Percentiles rank a stretch among this genome's conserved stretches.
Conservation (phyloP, 306 rosid genomes). For the Amphicarpaea edgeworthii region DNA sequence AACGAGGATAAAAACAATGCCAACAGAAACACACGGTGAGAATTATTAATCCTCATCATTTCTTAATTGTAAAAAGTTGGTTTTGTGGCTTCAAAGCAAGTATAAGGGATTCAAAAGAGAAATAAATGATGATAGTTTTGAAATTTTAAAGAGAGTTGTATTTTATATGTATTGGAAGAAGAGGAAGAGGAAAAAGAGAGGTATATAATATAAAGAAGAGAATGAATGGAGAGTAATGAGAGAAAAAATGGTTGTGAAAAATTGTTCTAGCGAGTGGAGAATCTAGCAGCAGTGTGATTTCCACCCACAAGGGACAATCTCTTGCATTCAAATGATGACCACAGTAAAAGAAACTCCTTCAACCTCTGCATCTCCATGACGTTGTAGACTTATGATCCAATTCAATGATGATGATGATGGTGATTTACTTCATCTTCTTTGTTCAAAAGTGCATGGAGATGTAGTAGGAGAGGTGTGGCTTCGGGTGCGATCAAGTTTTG, state of each 20-base stretch:
- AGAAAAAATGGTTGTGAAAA: not conserved
- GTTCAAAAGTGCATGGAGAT: conserved; percentile 49
- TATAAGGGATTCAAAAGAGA: not conserved
- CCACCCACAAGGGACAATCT: conserved; percentile 81
- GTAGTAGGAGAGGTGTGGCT: conserved; percentile 37
- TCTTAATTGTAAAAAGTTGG: conserved; percentile 46
- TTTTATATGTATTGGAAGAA: not conserved
- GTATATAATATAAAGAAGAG: not conserved
- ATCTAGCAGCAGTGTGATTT: conserved; percentile 86
- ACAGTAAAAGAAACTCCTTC: conserved; percentile 63
- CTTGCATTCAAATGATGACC: conserved; percentile 52
- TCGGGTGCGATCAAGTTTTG: conserved; percentile 18
- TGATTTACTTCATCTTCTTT: conserved; percentile 25
- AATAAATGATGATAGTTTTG: not conserved
- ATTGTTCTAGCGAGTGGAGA: conserved; percentile 69
- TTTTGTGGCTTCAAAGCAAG: conserved; percentile 35
- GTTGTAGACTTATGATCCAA: conserved; percentile 31
- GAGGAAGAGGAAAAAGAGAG: not conserved
- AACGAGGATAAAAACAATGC: conserved; percentile 54
- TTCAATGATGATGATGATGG: conserved; percentile 47
- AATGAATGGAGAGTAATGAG: no score
- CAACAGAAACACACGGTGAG: conserved; percentile 43
- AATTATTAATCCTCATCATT: conserved; percentile 47
- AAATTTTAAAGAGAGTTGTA: not conserved
- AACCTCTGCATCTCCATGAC: conserved; percentile 73